Conservation (phyloP, 1,139 yeast species). For the Candida tunisiensis region DNA sequence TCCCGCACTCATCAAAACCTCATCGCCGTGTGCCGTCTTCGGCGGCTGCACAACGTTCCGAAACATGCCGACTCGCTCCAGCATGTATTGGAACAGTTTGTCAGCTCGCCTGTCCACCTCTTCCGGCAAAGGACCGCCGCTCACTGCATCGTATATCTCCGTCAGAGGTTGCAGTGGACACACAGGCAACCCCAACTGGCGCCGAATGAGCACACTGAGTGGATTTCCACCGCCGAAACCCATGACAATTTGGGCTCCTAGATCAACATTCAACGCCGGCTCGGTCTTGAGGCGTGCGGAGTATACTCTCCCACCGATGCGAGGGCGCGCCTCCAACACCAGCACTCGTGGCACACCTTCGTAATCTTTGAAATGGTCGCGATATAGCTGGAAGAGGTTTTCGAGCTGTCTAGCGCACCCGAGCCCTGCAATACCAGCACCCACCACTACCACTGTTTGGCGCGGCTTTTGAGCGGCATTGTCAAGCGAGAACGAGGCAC, state of each 20-base stretch:
- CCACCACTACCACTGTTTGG: constrained; percentile 21
- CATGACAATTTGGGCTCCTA: constrained; percentile 25
- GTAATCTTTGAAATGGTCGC: constrained; percentile 17
- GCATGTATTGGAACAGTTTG: constrained; percentile 19
- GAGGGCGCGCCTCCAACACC: constrained; percentile 22
- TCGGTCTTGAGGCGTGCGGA: constrained; percentile 19
- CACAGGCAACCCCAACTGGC: constrained; percentile 25
- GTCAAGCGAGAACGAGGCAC: neutral
- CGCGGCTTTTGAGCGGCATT: constrained; percentile 15
- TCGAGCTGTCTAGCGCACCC: constrained; percentile 27
- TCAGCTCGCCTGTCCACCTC: constrained; percentile 18
- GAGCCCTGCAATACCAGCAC: constrained; percentile 28
- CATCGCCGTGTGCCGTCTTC: constrained; percentile 21
- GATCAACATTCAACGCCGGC: constrained; percentile 16
- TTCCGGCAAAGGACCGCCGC: constrained; percentile 14
- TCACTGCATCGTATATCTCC: constrained; percentile 16
- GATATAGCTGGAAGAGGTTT: constrained; percentile 18
- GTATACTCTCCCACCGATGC: constrained; percentile 28
- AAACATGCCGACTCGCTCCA: constrained; percentile 20
- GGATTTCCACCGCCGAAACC: constrained; percentile 29
- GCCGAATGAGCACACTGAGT: constrained; percentile 20
- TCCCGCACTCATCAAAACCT: constrained; percentile 18
- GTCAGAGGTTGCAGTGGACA: constrained; percentile 18
- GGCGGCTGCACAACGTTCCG: constrained; percentile 18
- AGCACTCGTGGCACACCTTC: constrained; percentile 24